Evolutionary conservation across 2,329 filamentous ascomycete genomes (phyloP).

Genomic region (Ceratocystis eucalypticola): DNA sequence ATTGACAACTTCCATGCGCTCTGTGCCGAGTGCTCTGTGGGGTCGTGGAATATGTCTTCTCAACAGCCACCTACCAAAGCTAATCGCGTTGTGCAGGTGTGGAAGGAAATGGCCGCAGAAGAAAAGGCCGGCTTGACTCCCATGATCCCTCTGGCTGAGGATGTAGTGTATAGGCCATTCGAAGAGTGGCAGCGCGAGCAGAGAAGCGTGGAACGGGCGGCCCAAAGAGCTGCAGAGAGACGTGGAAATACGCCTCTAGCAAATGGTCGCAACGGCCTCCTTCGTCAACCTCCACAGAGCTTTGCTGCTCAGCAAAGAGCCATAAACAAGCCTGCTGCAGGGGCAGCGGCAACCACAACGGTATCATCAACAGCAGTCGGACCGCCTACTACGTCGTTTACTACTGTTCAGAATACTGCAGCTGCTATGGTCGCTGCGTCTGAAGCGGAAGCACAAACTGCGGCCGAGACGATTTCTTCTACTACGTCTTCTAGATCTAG

Average conservation of each 20-base stretch:
- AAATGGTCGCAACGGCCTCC: constrained; percentile 26
- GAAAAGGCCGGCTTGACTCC: constrained; percentile 53
- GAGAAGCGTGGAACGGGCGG: constrained; percentile 16
- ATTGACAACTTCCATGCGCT: constrained; percentile 41
- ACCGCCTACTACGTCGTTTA: constrained; percentile 15
- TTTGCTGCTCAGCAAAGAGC: constrained; percentile 53
- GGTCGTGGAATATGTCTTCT: constrained; percentile 23
- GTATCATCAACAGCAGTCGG: constrained; percentile 21
- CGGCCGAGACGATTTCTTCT: not conserved
- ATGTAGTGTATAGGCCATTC: constrained; percentile 51
- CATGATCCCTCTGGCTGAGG: constrained; percentile 46
- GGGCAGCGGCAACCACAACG: constrained; percentile 27
- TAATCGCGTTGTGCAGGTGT: constrained; percentile 39
- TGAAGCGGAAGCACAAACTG: constrained; percentile 6
- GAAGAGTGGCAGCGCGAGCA: constrained; percentile 47
- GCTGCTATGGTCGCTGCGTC: constrained; percentile 14
- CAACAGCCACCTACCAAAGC: constrained; percentile 32
- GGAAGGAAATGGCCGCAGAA: constrained; percentile 55
- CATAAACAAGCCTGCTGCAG: constrained; percentile 32
- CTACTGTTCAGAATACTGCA: constrained; percentile 17
- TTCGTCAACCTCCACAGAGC: constrained; percentile 46
- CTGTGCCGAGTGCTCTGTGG: constrained; percentile 45
- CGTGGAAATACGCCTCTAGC: constrained; percentile 24
- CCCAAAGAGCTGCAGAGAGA: constrained; percentile 11
- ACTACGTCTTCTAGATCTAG: constrained; percentile 10